phyloP scores from a whole-genome alignment of 495 filamentous ascomycete species.

The Hyaloscypha hepaticicola region DNA sequence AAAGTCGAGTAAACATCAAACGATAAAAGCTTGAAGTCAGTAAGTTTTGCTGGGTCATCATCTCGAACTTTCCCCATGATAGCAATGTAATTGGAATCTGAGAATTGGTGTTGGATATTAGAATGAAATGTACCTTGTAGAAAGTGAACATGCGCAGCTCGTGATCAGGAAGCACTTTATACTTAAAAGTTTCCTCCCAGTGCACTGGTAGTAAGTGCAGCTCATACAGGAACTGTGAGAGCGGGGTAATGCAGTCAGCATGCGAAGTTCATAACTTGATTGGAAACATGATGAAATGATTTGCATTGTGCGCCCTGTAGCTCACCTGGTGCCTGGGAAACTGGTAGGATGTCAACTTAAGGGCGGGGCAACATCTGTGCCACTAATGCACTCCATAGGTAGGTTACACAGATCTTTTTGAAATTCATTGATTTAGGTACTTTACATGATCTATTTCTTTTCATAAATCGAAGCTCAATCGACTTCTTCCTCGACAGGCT shows the following conservation, averaged over 20 bases:
- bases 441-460: not conserved
- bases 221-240: not conserved
- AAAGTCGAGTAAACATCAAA: constrained; percentile 85
- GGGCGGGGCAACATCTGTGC: not conserved
- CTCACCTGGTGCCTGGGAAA: not conserved
- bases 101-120: not conserved
- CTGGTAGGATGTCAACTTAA: not conserved
- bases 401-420: not conserved
- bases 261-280: not conserved
- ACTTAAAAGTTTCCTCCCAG: too few species aligned
- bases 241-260: not conserved
- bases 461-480: constrained; percentile 7
- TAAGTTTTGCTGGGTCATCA: constrained; percentile 13
- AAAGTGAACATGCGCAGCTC: too few species aligned
- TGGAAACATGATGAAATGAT: not conserved
- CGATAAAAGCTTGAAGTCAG: constrained; percentile 45
- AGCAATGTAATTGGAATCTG: not conserved
- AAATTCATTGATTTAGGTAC: not conserved
- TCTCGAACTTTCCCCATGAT: constrained; percentile 16
- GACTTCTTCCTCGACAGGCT: constrained; percentile 31
- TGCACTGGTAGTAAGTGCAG: too few species aligned
- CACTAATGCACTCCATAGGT: not conserved
- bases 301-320: not conserved
- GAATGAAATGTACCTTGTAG: not conserved
- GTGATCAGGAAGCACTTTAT: too few species aligned